Conservation (phyloP, 75 land plant species). For the Sequoia sempervirens region DNA sequence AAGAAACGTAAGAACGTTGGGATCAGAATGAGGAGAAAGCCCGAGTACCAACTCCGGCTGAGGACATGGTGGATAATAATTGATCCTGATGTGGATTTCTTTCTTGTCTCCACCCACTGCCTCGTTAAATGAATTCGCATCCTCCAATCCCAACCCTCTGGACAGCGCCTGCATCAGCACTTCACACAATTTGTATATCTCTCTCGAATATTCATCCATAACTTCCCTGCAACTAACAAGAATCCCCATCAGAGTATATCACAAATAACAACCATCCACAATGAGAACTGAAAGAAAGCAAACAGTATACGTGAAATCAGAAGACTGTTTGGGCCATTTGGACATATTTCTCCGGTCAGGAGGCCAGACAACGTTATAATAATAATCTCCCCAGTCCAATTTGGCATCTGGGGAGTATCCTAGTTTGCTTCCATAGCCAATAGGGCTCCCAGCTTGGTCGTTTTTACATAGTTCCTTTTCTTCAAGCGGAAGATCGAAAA, state of each 20-base stretch:
- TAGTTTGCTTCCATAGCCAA: constrained; percentile 1
- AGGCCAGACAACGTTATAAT: neutral
- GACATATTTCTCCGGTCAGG: neutral
- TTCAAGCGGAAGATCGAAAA: neutral
- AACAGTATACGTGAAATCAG: neutral
- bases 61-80: constrained; percentile 20
- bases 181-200: neutral
- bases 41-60: constrained; percentile 20
- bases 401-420: neutral
- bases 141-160: constrained; percentile 23
- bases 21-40: constrained; percentile 10
- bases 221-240: neutral
- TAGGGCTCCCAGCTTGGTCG: neutral
- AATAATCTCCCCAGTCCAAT: constrained; percentile 2
- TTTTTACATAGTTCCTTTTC: neutral
- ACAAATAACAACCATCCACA: too few species aligned
- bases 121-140: constrained; percentile 9
- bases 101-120: constrained; percentile 18
- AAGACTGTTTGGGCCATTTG: neutral
- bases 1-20: constrained; percentile 12
- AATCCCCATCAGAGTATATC: too few species aligned
- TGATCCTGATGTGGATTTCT: neutral
- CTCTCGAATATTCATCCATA: neutral
- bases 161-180: constrained; percentile 5
- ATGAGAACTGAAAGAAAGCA: too few species aligned